Evolutionary conservation across 2,329 filamentous ascomycete genomes (phyloP).

Genomic region (Epichloe brachyelytri): DNA sequence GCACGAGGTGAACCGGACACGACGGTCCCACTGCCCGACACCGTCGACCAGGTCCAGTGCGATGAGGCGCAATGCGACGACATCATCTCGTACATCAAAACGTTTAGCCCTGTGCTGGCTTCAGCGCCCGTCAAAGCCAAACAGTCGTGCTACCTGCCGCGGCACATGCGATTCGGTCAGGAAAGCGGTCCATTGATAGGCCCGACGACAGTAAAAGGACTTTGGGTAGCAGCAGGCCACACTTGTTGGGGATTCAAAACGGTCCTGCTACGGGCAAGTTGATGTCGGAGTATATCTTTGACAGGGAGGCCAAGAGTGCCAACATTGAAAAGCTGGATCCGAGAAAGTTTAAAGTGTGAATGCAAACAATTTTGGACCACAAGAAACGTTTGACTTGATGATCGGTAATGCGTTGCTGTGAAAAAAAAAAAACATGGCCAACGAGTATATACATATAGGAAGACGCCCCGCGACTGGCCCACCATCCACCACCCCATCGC

Average conservation of each 20-base stretch:
- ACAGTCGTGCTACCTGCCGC: conserved; percentile 90
- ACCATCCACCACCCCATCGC: too few relatives aligned
- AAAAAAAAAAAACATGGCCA: background rate
- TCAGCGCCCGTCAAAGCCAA: conserved; percentile 56
- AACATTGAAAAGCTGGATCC: conserved; percentile 56
- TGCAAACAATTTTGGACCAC: too few relatives aligned
- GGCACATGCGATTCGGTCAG: conserved; percentile 49
- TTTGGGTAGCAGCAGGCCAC: conserved; percentile 79
- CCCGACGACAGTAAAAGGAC: conserved; percentile 54
- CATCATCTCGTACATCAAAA: conserved; percentile 63
- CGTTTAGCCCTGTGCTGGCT: conserved; percentile 52
- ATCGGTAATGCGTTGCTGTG: too few relatives aligned
- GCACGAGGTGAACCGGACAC: conserved; percentile 60
- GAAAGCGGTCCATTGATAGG: conserved; percentile 65
- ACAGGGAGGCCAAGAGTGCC: conserved; percentile 56
- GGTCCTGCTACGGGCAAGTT: conserved; percentile 74
- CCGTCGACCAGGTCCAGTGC: conserved; percentile 60
- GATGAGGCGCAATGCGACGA: conserved; percentile 73
- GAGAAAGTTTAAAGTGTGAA: conserved; percentile 42
- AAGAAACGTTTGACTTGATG: too few relatives aligned
- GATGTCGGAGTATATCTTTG: conserved; percentile 67
- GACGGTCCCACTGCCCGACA: conserved; percentile 58
- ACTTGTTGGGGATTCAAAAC: conserved; percentile 98
- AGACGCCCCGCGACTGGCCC: too few relatives aligned
- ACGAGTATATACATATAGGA: too few relatives aligned